phyloP scores from a whole-genome alignment of 495 filamentous ascomycete species.

The Corynascus novoguineensis region DNA sequence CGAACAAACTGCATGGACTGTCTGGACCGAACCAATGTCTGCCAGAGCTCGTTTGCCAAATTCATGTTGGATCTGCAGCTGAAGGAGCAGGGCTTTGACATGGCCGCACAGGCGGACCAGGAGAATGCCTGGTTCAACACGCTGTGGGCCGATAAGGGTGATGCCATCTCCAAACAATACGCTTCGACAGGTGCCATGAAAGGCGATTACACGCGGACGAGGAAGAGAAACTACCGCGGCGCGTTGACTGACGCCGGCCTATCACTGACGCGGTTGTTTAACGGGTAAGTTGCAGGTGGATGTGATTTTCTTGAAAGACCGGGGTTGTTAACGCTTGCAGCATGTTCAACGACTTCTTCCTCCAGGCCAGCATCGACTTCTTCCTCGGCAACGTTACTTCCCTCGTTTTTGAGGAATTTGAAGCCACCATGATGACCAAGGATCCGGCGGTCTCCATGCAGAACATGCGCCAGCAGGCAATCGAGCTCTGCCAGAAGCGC shows the following conservation, averaged over 20 bases:
- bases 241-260: constrained; percentile 89
- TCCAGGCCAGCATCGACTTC: constrained; percentile 89
- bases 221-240: constrained; percentile 84
- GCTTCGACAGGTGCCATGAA: constrained; percentile 91
- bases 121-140: constrained; percentile 87
- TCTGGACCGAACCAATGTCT: constrained; percentile 87
- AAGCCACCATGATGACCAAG: constrained; percentile 75
- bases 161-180: constrained; percentile 68
- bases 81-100: constrained; percentile 63
- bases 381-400: constrained; percentile 82
- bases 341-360: constrained; percentile 94
- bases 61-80: constrained; percentile 72
- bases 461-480: constrained; percentile 78
- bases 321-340: constrained; percentile 50
- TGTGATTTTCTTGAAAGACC: neutral
- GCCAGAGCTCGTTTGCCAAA: constrained; percentile 79
- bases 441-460: constrained; percentile 83
- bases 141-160: constrained; percentile 91
- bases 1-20: constrained; percentile 98
- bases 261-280: constrained; percentile 68
- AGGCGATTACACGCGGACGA: constrained; percentile 88
- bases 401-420: constrained; percentile 84
- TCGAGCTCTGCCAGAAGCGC: constrained; percentile 77
- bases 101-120: constrained; percentile 62
- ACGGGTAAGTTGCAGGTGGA: constrained; percentile 39